Evolutionary conservation across 768 basidiomycete species (phyloP), one percentile per base, ranked within the genome.

Genomic region (Kwoniella pini): DNA sequence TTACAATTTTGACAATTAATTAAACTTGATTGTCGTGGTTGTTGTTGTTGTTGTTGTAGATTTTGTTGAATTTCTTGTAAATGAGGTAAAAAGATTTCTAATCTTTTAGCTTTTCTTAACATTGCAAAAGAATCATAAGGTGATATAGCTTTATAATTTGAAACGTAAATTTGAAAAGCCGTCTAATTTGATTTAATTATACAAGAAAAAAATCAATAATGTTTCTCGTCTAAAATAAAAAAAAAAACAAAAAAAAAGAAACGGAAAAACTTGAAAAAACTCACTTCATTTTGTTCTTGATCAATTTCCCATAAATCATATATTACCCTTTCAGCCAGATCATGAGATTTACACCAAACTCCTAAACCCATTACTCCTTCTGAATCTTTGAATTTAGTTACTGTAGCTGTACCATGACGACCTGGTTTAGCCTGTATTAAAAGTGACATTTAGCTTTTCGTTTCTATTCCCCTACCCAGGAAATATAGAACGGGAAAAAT

Each of bases 231-330:
- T n/a, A n/a, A 9, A 6, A 27, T n/a, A 5, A 9, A 36, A 9
- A 9, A 36, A 42, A 42, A 42, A 55, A 24, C 19, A 21, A 17
- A 43, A 13, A 30, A 38, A 0, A 30, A 42, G 19, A 13, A 24
- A 11, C 42, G 24, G 38, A 27, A 13, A 26, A 51, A 21, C 26
- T 13, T 7, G 36, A 24, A 33, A 21, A 50, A 43, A 13, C n/a
- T 67, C 68, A 93, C 94, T 85, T 93, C 83, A 70, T 85, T 88
- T 17, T 84, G 85, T 60, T 90, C 87, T 67, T 75, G 76, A 63
- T 93, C 89, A 22, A 85, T 84, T 72, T 94, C 91, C 69, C 91
- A 94, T 53, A 94, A 82, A 55, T 89, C 89, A 70, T 88, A 88
- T 45, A 93, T 84, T 59, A 85, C 83, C 26, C 86, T 84, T 59